Evolutionary conservation across 169 alveolate genomes (phyloP).

Genomic region (Eimeria praecox): DNA sequence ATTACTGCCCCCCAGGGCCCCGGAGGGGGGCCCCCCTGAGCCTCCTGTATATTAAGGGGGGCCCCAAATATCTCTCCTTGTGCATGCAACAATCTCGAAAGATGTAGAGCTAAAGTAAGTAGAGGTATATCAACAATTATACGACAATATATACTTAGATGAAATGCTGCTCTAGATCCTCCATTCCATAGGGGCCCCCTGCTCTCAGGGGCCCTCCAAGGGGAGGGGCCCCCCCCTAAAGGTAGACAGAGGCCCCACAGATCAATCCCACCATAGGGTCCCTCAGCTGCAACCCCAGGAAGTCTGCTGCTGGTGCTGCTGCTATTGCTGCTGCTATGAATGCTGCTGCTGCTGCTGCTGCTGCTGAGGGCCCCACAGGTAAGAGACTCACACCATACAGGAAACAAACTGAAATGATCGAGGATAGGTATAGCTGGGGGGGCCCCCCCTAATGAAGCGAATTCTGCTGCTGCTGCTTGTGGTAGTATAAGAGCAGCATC

Average conservation of each 20-base stretch:
- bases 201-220: conserved; percentile 53
- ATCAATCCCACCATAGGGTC: conserved; percentile 28
- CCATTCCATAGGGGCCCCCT: conserved; percentile 48
- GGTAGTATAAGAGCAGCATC: conserved; percentile 36
- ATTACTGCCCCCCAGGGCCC: background rate
- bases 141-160: conserved; percentile 37
- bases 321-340: background rate
- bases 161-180: conserved; percentile 49
- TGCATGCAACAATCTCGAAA: conserved; percentile 47
- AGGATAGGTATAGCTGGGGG: conserved; percentile 36
- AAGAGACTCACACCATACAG: conserved; percentile 41
- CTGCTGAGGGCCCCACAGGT: conserved; percentile 36
- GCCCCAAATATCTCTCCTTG: conserved; percentile 60
- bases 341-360: conserved; percentile 62
- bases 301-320: background rate
- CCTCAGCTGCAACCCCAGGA: background rate
- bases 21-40: background rate
- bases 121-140: conserved; percentile 41
- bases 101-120: conserved; percentile 32
- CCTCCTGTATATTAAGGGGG: conserved; percentile 45
- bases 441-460: conserved; percentile 29
- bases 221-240: conserved; percentile 43
- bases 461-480: conserved; percentile 65
- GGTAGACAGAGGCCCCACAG: conserved; percentile 73
- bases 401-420: conserved; percentile 4